These are phyloP conservation scores for Populus euphratica DNA, from an alignment of 345 rosid genomes.

Conservation along the genomic window DNA sequence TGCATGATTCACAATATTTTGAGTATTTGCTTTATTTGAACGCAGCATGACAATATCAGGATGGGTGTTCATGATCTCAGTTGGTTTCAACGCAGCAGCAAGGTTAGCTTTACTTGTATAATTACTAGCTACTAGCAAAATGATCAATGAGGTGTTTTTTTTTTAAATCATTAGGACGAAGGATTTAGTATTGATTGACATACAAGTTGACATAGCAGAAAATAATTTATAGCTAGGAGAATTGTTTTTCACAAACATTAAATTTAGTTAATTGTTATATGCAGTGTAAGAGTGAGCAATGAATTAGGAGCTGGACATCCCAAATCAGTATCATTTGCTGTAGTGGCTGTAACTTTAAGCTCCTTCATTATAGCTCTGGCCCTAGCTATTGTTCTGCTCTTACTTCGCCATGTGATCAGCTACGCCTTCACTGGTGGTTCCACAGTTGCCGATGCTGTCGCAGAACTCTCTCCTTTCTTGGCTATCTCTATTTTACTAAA, in stretches of 20 bases:
- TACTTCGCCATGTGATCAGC: constrained; percentile 40
- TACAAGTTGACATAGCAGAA: not conserved
- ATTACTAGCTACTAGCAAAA: too few species aligned
- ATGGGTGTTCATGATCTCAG: too few species aligned
- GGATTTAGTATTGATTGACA: too few species aligned
- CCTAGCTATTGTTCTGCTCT: constrained; percentile 25
- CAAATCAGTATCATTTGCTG: constrained; percentile 35
- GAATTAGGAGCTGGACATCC: constrained; percentile 48
- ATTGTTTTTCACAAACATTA: too few species aligned
- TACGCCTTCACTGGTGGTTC: constrained; percentile 41
- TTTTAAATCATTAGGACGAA: too few species aligned
- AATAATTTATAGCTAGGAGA: too few species aligned
- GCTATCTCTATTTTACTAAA: constrained; percentile 38
- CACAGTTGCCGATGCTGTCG: constrained; percentile 36
- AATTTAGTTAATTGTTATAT: not conserved
- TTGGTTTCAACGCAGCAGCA: too few species aligned
- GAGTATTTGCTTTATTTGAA: too few species aligned
- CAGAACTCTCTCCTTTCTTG: constrained; percentile 37
- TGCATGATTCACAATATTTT: too few species aligned
- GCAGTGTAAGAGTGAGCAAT: constrained; percentile 43
- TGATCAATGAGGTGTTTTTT: too few species aligned
- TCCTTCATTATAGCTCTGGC: constrained; percentile 31
- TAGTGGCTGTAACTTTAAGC: constrained; percentile 26
- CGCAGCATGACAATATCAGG: too few species aligned
- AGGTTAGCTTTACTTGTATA: not conserved